These are phyloP conservation scores for Corniculantispora saksenae DNA, from an alignment of 2,329 filamentous ascomycete species.

Conservation along the genomic window DNA sequence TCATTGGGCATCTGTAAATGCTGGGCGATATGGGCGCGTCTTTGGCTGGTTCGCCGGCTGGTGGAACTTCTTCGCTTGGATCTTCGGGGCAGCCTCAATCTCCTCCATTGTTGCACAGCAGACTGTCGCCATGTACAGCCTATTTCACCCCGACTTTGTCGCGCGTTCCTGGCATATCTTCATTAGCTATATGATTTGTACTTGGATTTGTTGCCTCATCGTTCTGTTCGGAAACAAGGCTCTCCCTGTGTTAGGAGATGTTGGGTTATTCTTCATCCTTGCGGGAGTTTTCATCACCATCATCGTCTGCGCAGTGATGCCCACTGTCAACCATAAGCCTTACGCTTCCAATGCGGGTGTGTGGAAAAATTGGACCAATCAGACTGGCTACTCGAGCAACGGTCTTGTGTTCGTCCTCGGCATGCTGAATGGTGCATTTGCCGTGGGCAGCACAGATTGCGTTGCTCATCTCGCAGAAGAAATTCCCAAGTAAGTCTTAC, in stretches of 20 bases:
- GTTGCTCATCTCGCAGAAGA: constrained; percentile 67
- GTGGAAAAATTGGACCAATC: constrained; percentile 41
- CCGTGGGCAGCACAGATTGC: constrained; percentile 66
- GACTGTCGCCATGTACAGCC: constrained; percentile 44
- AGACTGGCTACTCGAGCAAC: constrained; percentile 39
- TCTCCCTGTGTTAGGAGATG: constrained; percentile 53
- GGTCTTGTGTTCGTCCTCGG: constrained; percentile 44
- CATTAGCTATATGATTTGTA: constrained; percentile 41
- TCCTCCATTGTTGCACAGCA: constrained; percentile 43
- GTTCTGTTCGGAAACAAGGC: constrained; percentile 57
- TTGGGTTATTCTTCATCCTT: constrained; percentile 52
- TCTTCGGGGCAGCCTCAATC: constrained; percentile 42
- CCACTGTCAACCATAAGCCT: constrained; percentile 31
- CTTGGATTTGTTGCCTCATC: constrained; percentile 39
- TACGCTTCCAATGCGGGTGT: constrained; percentile 38
- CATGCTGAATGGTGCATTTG: constrained; percentile 66
- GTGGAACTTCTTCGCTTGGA: constrained; percentile 48
- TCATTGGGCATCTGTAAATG: constrained; percentile 61
- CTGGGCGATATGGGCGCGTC: constrained; percentile 53
- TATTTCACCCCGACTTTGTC: constrained; percentile 40
- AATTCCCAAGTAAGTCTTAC: constrained; percentile 43
- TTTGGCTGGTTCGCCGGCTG: constrained; percentile 49
- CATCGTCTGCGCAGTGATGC: constrained; percentile 56
- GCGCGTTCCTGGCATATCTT: constrained; percentile 46
- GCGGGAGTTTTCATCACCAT: constrained; percentile 56